Evolutionary conservation across 345 rosid species (phyloP), one percentile per base, ranked within the genome.

Genomic region (Salix brachista): DNA sequence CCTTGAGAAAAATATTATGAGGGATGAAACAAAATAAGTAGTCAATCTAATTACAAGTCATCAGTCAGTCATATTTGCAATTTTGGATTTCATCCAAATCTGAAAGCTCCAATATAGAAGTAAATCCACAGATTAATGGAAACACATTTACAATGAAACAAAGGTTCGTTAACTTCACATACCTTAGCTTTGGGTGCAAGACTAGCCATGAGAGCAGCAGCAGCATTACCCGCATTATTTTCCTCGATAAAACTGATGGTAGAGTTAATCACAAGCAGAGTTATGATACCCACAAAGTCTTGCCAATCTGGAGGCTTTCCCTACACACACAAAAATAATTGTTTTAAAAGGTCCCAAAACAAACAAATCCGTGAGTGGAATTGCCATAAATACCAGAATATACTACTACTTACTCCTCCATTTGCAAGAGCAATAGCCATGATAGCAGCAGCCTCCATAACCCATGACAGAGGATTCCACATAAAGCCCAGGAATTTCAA

Each of bases 391-490:
- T 68, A 2, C 16, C 42, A 25, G 62, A 44, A 71, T 61, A 72
- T 68, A 39, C 32, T 54, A 81, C 36, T n/a, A 72, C 96, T 87
- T 77, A 91, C 98, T 86, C 99, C 99, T 89, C 98, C 99, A 77
- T 95, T 95, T 67, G 99, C 99, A 86, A 95, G 97, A 73, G 94
- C 97, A 88, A 95, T 93, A 67, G 99, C 98, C 99, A 95, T 95
- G 65, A 95, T 86, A 44, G 99, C 99, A 77, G 99, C 99, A 79
- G 97, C 97, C 83, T 95, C 99, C 98, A 95, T 95, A 70, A 95
- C 99, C 99, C 98, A 95, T 32, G 99, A 95, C 67, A 95, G 90
- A 80, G 99, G 99, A 79, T 95, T 95, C 99, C 99, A 95, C 99
- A 95, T 93, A 80, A 95, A 95, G 26, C 99, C 97, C 87, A 93